Percentiles rank a stretch among this genome's conserved stretches.
phyloP scores from a whole-genome alignment of 257 asterid genomes.

The Primulina eburnea region DNA sequence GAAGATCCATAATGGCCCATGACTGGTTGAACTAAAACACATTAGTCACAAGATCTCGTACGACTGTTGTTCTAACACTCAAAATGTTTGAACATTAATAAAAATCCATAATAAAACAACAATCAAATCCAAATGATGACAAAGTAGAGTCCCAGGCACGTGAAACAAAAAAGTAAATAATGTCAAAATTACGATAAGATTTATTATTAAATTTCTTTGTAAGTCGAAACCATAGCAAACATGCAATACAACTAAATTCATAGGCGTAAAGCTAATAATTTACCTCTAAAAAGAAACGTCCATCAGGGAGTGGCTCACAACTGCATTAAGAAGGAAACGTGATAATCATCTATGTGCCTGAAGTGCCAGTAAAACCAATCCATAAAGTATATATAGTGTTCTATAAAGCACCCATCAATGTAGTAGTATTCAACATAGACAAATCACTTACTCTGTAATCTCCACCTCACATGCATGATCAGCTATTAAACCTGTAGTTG shows the following conservation, averaged over 20 bases:
- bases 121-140: constrained; percentile 1
- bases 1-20: not conserved
- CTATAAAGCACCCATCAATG: not conserved
- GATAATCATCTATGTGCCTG: constrained; percentile 29
- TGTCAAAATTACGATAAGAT: not conserved
- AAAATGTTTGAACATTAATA: not conserved
- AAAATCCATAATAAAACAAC: constrained; percentile 1
- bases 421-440: constrained; percentile 18
- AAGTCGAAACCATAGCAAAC: not conserved
- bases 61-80: not conserved
- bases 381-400: constrained; percentile 8
- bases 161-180: not conserved
- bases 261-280: not conserved
- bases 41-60: constrained; percentile 11
- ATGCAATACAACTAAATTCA: not conserved
- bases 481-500: constrained; percentile 70
- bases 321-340: constrained; percentile 51
- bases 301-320: constrained; percentile 98
- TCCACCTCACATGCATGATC: constrained; percentile 98
- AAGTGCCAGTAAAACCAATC: constrained; percentile 18
- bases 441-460: constrained; percentile 75
- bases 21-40: not conserved
- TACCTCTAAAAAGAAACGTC: constrained; percentile 97
- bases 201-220: not conserved
- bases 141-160: constrained; percentile 9